These are phyloP conservation scores for Cytospora piceae DNA, from an alignment of 2,329 filamentous ascomycete species.

Conservation along the genomic window DNA sequence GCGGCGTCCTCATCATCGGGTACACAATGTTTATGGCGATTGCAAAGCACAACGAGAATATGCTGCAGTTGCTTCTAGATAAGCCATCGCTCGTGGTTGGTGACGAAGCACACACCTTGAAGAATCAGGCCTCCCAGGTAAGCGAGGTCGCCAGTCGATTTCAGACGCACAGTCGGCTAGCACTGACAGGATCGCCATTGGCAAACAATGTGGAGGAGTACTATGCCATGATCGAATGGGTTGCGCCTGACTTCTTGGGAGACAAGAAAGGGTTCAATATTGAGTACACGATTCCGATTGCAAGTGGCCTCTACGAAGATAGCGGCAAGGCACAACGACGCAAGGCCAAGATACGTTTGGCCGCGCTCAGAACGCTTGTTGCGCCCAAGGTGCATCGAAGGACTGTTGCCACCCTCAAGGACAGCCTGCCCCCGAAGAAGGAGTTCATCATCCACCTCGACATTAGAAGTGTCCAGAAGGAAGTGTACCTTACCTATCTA, in stretches of 20 bases:
- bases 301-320: slow-evolving; percentile 69
- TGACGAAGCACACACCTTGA: slow-evolving; percentile 83
- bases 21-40: slow-evolving; percentile 68
- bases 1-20: slow-evolving; percentile 77
- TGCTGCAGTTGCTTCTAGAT: slow-evolving; percentile 56
- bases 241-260: slow-evolving; percentile 78
- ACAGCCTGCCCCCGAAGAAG: slow-evolving; percentile 72
- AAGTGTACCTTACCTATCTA: slow-evolving; percentile 59
- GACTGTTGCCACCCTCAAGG: slow-evolving; percentile 66
- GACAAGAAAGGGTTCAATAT: slow-evolving; percentile 67
- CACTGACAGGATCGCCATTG: slow-evolving; percentile 83
- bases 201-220: slow-evolving; percentile 86
- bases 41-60: slow-evolving; percentile 33
- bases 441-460: slow-evolving; percentile 82
- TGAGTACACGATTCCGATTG: slow-evolving; percentile 75
- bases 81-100: slow-evolving; percentile 75
- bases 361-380: slow-evolving; percentile 71
- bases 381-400: slow-evolving; percentile 78
- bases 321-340: slow-evolving; percentile 61
- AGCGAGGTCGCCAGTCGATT: slow-evolving; percentile 61
- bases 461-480: slow-evolving; percentile 66
- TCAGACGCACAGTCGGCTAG: slow-evolving; percentile 72
- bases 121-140: slow-evolving; percentile 62
- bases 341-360: slow-evolving; percentile 66
- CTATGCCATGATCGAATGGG: slow-evolving; percentile 85